Evolutionary conservation across 148 eudicot genomes (phyloP).

Genomic region (Fagopyrum tataricum): DNA sequence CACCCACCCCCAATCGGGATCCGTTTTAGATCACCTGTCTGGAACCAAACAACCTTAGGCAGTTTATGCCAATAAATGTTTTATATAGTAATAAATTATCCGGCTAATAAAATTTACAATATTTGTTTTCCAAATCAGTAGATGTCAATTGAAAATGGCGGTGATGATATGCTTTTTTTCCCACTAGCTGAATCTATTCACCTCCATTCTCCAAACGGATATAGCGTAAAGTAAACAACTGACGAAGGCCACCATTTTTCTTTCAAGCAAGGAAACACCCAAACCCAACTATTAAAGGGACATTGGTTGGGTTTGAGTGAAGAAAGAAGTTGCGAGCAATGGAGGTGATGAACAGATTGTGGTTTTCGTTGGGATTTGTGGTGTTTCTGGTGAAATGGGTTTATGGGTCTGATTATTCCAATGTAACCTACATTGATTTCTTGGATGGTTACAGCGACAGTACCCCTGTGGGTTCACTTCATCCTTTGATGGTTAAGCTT

Average conservation of each 20-base stretch:
- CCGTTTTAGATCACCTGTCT: not conserved
- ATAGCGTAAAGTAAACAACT: not conserved
- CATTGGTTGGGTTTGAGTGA: not conserved
- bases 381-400: slow-evolving; percentile 22
- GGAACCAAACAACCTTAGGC: not conserved
- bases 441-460: slow-evolving; percentile 49
- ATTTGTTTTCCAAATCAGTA: not conserved
- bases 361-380: slow-evolving; percentile 29
- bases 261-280: not conserved
- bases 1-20: not conserved
- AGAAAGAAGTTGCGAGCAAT: not conserved
- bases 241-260: not conserved
- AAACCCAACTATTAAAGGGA: not conserved
- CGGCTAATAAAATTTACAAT: not conserved
- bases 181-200: not conserved
- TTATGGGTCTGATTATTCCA: slow-evolving; percentile 35
- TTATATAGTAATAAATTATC: not conserved
- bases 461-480: slow-evolving; percentile 23
- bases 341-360: slow-evolving; percentile 18
- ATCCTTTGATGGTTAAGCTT: slow-evolving; percentile 61
- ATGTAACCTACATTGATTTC: slow-evolving; percentile 34
- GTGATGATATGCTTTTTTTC: no score
- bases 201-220: not conserved
- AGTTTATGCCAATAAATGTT: not conserved
- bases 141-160: not conserved